Conservation (phyloP, 2,329 filamentous ascomycete species). For the Nemania serpens region DNA sequence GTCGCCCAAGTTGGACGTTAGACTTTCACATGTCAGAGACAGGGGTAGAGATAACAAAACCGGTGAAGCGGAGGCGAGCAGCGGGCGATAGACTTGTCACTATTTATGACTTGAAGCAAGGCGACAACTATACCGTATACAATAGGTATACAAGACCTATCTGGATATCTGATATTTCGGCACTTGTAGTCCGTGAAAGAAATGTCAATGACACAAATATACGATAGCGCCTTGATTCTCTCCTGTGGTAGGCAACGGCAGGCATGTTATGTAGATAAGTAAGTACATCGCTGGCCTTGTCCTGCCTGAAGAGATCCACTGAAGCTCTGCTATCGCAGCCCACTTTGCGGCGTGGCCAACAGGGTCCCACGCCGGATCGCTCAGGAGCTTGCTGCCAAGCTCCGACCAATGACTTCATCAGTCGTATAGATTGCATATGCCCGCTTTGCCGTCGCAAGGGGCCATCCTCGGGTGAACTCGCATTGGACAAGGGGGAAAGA, state of each 20-base stretch:
- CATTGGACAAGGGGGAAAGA: neutral
- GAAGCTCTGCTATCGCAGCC: conserved; percentile 8
- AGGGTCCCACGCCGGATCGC: conserved; percentile 6
- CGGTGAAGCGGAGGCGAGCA: neutral
- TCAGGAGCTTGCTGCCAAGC: neutral
- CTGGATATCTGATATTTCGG: too few species aligned
- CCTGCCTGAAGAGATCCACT: neutral
- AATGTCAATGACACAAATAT: neutral
- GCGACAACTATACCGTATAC: too few species aligned
- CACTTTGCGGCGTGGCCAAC: conserved; percentile 13
- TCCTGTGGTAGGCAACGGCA: neutral
- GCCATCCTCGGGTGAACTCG: conserved; percentile 8
- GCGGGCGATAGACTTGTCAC: neutral
- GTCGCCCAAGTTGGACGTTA: neutral
- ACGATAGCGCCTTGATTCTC: conserved; percentile 5
- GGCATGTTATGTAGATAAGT: too few species aligned
- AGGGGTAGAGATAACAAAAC: conserved; percentile 24
- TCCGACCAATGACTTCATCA: conserved; percentile 31
- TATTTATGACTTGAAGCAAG: too few species aligned
- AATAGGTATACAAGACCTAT: too few species aligned
- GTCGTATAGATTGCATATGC: conserved; percentile 20
- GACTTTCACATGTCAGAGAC: conserved; percentile 30
- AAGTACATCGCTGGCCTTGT: neutral
- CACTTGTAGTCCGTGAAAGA: too few species aligned
- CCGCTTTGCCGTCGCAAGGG: conserved; percentile 9